Base-by-base conservation (phyloP, 495 filamentous ascomycete species). In the Aspergillus wentii region DNA sequence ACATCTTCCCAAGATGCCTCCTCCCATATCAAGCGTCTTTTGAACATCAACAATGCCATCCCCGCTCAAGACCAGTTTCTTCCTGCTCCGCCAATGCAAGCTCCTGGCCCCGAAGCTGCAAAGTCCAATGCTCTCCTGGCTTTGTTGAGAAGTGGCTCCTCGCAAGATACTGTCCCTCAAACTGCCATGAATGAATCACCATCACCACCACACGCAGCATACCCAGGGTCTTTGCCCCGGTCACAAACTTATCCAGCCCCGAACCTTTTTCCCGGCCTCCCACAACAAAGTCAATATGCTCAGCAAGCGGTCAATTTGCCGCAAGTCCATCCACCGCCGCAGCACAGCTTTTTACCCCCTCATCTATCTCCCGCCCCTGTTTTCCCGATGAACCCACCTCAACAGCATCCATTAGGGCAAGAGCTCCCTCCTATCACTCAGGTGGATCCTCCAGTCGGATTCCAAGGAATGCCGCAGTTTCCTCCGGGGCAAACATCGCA, bases 21-120 rank as follows among this genome's bases (percentile, higher is more conserved):
- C 2, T 63, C 64, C 22, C 78, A 83, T 35, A 61, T 88, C 4
- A 81, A 79, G 36, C 74, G 72, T 8, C 57, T 86, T 7, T 67
- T 88, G 17, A 78, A 81, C 34, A 75, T 84, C 20, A 75, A 76
- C 32, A 68, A 66, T 33, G 40, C 19, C 28, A 35, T 45, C 8
- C 38, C 57, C 9, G n/a, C 27, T 4, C 41, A 48, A 37, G 30
- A 35, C 14, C 20, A 30, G 27, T 8, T 35, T 10, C 47, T 48
- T 19, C 17, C 29, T 18, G 32, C 34, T 6, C 33, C 49, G 29
- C 25, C 43, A n/a, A 27, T 16, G 19, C 41, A 40, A n/a, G 17
- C 42, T 17, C 15, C 49, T 33, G 32, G 41, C 17, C 41, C 54
- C 14, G 52, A 66, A 39, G 35, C 56, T 27, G 45, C 54, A 4